phyloP scores from a whole-genome alignment of 257 asterid species.

The Gynochthodes officinalis region DNA sequence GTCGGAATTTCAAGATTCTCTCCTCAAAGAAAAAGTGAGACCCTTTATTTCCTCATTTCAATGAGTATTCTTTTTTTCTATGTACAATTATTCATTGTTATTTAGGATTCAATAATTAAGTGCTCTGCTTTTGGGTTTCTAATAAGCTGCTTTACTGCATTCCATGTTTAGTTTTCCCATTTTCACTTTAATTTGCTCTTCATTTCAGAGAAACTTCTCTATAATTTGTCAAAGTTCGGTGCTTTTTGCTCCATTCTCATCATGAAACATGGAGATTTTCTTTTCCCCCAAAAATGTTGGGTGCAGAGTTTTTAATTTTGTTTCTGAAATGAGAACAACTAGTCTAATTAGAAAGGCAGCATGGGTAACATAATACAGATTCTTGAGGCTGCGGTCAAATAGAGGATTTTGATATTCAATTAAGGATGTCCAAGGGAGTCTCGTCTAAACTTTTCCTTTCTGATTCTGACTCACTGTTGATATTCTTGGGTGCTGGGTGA shows the following conservation, averaged over 20 bases:
- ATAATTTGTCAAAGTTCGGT: neutral
- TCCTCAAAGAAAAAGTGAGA: slow-evolving; percentile 10
- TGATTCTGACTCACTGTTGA: neutral
- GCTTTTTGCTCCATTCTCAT: neutral
- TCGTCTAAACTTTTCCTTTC: neutral
- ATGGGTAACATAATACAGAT: neutral
- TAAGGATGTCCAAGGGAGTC: no score
- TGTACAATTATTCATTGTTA: neutral
- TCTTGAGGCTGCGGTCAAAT: neutral
- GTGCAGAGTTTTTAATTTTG: neutral
- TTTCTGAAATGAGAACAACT: no score
- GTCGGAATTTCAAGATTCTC: neutral
- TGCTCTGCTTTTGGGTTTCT: neutral
- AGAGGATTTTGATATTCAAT: neutral
- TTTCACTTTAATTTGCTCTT: no score
- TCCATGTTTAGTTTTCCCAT: neutral
- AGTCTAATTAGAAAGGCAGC: neutral
- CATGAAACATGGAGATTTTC: no score
- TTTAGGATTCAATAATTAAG: neutral
- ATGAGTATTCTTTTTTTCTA: neutral
- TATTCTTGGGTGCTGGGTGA: neutral
- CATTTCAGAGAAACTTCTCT: neutral
- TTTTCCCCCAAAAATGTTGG: neutral
- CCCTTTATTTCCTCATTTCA: neutral
- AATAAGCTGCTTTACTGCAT: neutral